A percentile compares a stretch with the other conserved stretches of the same genome.
These are phyloP conservation scores for Aspergillus neoniger DNA, from an alignment of 2,329 filamentous ascomycete species.

Conservation along the genomic window DNA sequence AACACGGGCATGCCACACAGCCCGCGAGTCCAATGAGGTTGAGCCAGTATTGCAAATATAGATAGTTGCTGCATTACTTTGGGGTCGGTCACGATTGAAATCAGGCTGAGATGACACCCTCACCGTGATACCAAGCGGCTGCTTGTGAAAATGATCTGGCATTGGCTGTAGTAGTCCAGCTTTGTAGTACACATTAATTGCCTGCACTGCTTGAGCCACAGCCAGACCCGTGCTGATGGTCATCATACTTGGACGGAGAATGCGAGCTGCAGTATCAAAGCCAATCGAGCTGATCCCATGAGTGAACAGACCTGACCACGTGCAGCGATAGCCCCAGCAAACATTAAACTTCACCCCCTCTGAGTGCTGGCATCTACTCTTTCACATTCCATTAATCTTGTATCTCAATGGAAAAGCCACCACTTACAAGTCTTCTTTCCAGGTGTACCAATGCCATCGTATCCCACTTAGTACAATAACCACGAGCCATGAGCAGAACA, in stretches of 20 bases:
- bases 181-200: neutral
- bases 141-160: too few relatives aligned
- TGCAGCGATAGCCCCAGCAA: neutral
- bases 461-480: too few relatives aligned
- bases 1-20: slow-evolving; percentile 4
- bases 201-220: neutral
- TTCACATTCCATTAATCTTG: too few relatives aligned
- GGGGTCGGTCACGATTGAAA: neutral
- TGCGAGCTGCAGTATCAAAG: neutral
- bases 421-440: too few relatives aligned
- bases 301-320: neutral
- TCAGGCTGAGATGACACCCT: neutral
- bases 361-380: neutral
- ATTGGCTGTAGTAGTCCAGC: neutral
- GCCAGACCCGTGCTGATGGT: neutral
- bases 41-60: slow-evolving; percentile 15
- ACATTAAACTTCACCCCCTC: neutral
- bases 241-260: neutral
- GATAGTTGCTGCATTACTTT: slow-evolving; percentile 20
- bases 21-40: slow-evolving; percentile 20
- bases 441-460: too few relatives aligned
- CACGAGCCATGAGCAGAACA: too few relatives aligned
- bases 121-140: neutral
- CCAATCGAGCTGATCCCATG: neutral
- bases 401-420: too few relatives aligned